Conservation (phyloP, 495 filamentous ascomycete genomes). For the Hypoxylon rickii region DNA sequence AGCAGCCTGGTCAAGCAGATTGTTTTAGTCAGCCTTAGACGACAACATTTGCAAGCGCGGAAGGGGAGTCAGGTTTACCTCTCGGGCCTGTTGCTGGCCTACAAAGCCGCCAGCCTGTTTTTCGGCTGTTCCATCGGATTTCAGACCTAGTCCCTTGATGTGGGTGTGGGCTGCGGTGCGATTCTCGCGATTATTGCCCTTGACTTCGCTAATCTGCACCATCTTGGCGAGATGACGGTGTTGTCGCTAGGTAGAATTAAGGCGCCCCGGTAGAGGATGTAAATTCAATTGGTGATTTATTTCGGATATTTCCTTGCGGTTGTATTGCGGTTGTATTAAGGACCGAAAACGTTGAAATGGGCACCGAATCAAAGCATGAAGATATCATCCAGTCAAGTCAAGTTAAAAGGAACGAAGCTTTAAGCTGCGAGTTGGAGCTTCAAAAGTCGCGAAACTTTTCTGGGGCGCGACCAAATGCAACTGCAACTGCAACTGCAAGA, state of each 20-base stretch:
- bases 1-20: constrained; percentile 62
- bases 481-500: no score
- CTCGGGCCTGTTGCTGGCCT: constrained; percentile 84
- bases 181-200: constrained; percentile 92
- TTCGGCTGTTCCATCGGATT: constrained; percentile 80
- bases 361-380: constrained; percentile 24
- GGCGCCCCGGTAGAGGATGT: not conserved
- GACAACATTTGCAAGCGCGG: not conserved
- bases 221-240: constrained; percentile 52
- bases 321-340: not conserved
- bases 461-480: constrained; percentile 32
- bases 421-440: not conserved
- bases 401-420: not conserved
- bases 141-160: constrained; percentile 90
- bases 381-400: no score
- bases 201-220: constrained; percentile 96
- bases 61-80: constrained; percentile 54
- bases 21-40: no score
- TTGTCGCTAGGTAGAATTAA: constrained; percentile 1
- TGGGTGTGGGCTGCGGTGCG: constrained; percentile 95
- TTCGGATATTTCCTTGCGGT: not conserved
- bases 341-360: not conserved
- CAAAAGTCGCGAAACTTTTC: constrained; percentile 40
- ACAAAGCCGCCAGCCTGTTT: constrained; percentile 79
- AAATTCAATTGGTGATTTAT: constrained; percentile 8